Base-by-base conservation (phyloP, 345 rosid genomes). In the Hirschfeldia incana region DNA sequence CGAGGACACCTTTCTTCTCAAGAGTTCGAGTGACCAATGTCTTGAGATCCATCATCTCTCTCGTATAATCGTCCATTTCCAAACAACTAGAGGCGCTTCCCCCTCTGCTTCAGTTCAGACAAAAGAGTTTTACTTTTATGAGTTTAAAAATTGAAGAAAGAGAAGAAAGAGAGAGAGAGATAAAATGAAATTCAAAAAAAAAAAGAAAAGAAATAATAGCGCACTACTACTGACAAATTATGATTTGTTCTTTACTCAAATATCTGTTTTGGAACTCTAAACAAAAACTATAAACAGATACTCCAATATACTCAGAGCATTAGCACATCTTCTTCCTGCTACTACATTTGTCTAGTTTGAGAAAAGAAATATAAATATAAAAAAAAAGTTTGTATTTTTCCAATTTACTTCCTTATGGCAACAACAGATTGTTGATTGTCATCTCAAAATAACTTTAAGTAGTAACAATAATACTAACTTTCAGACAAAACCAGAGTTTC, bases 41-140 rank as follows among this genome's bases (percentile, higher is more conserved):
- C 83, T 96, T 96, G 73, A 96, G 94, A 89, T 96, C 99, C 99
- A 96, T 93, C 99, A 96, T 96, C 77, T 96, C 99, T 85, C 98
- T 88, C 5, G 99, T 90, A 51, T 96, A 96, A 83, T 93, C 99
- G 70, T 96, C 99, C 99, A 96, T 95, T 66, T 46, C 53, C 16
- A 46, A 3, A 21, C 21, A 29, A 46, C 53, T 12, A 4, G 29
- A 76, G 37, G 73, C 61, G 46, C 57, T 29, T 29, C 32, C n/a
- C 51, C 51, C 13, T 15, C 53, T 46, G 21, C 21, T 21, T 21
- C 21, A 21, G 21, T 21, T 46, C 53, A 12, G 53, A 46, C 53
- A 12, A 46, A 13, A 12, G 16, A 4, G 15, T 46, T 34, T 37
- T 46, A 4, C 6, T 4, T 49, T 58, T 59, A 2, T 4, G 1